Evolutionary conservation across 768 basidiomycete species (phyloP).

Genomic region (Leccinellum albellum): DNA sequence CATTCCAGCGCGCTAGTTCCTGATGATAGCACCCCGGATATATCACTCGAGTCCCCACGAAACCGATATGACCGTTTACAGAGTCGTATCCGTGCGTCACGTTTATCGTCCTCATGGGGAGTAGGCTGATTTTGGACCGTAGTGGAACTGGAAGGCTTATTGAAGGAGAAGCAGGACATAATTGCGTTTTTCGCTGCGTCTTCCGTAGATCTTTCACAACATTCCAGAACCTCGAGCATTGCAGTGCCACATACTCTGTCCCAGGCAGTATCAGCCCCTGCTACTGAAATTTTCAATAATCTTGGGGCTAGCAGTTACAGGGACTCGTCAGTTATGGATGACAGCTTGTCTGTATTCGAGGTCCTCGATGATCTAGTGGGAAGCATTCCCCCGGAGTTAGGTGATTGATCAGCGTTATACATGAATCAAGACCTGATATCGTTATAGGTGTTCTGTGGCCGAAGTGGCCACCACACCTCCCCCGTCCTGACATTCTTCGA

Average conservation of each 20-base stretch:
- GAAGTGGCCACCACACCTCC: slow-evolving; percentile 59
- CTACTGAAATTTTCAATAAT: neutral
- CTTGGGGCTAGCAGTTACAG: neutral
- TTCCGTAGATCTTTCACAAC: neutral
- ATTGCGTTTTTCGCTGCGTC: slow-evolving; percentile 3
- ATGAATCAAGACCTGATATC: neutral
- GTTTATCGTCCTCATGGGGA: neutral
- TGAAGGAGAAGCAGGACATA: slow-evolving; percentile 50
- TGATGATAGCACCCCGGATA: slow-evolving; percentile 31
- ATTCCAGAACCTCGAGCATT: neutral
- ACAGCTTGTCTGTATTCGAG: neutral
- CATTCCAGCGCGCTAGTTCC: slow-evolving; percentile 29
- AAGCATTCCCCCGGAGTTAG: slow-evolving; percentile 2
- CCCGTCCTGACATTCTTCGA: slow-evolving; percentile 55
- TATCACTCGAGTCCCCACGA: slow-evolving; percentile 49
- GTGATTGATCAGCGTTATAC: neutral
- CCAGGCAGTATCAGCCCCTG: neutral
- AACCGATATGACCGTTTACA: slow-evolving; percentile 63
- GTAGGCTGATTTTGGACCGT: slow-evolving; percentile 2
- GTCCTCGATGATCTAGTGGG: neutral
- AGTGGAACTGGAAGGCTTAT: slow-evolving; percentile 69
- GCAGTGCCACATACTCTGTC: neutral
- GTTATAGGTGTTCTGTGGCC: slow-evolving; percentile 23
- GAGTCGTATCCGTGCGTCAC: slow-evolving; percentile 58
- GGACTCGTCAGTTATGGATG: neutral